These are phyloP conservation scores for Bjerkandera adusta DNA, from an alignment of 1,284 basidiomycete species.

Conservation along the genomic window DNA sequence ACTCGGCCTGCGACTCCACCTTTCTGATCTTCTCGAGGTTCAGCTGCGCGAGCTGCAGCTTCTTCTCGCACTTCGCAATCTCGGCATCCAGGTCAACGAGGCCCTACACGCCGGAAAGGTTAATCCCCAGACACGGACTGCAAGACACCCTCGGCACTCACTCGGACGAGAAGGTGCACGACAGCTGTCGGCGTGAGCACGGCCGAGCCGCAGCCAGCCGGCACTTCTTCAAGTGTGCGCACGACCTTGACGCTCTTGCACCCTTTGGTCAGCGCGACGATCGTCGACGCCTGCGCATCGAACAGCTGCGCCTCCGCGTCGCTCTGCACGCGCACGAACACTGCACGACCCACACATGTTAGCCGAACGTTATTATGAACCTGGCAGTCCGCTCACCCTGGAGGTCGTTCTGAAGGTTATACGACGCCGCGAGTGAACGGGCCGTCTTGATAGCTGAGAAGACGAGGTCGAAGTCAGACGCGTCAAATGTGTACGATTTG, in stretches of 20 bases:
- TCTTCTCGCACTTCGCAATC: conserved; percentile 86
- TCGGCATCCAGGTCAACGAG: conserved; percentile 79
- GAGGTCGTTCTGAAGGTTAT: conserved; percentile 87
- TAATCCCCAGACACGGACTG: background rate
- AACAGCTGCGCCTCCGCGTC: conserved; percentile 67
- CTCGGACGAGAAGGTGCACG: conserved; percentile 83
- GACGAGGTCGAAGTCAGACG: conserved; percentile 86
- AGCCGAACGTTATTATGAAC: background rate
- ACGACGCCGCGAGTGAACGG: conserved; percentile 88
- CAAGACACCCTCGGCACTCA: conserved; percentile 35
- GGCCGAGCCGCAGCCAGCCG: conserved; percentile 85
- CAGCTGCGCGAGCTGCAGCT: conserved; percentile 67
- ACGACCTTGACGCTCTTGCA: conserved; percentile 66
- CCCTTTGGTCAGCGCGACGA: conserved; percentile 86
- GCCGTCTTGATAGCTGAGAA: conserved; percentile 80
- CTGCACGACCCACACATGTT: conserved; percentile 37
- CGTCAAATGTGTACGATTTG: conserved; percentile 59
- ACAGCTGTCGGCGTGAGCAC: conserved; percentile 77
- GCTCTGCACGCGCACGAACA: conserved; percentile 76
- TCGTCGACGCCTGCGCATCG: conserved; percentile 70
- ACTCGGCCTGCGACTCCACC: conserved; percentile 72
- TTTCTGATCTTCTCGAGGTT: conserved; percentile 79
- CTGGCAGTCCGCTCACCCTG: conserved; percentile 53
- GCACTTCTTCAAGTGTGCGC: conserved; percentile 56
- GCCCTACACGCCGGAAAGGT: conserved; percentile 48